Conservation (phyloP, 208 protist genomes). For the Willaertia magna region DNA sequence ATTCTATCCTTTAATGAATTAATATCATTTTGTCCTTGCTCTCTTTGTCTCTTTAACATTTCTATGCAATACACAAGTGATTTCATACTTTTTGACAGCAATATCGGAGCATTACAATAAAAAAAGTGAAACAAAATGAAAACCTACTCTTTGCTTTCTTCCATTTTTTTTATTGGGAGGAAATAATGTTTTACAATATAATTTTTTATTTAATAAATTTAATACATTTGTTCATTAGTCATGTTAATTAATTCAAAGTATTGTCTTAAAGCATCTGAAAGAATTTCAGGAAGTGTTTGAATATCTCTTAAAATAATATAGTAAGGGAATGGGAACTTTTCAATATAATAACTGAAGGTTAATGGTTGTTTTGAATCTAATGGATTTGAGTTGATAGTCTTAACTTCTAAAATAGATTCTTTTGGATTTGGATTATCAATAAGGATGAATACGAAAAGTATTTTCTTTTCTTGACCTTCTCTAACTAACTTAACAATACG, state of each 20-base stretch:
- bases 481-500: conserved; percentile 54
- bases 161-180: too few relatives aligned
- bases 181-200: too few relatives aligned
- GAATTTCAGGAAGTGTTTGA: conserved; percentile 78
- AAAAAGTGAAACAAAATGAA: too few relatives aligned
- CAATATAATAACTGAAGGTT: conserved; percentile 81
- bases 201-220: background rate
- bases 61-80: too few relatives aligned
- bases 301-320: conserved; percentile 96
- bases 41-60: background rate
- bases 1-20: background rate
- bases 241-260: conserved; percentile 76
- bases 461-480: conserved; percentile 68
- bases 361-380: conserved; percentile 54
- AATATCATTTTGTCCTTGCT: background rate
- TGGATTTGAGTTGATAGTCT: conserved; percentile 59
- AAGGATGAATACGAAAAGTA: conserved; percentile 86
- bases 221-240: background rate
- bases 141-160: too few relatives aligned
- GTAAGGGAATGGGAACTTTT: conserved; percentile 98
- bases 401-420: background rate
- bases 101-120: too few relatives aligned
- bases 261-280: conserved; percentile 96
- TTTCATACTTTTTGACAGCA: too few relatives aligned
- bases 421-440: conserved; percentile 50